Evolutionary conservation across 108 stramenopile genomes (phyloP).

Genomic region (Nitzschia putrida): DNA sequence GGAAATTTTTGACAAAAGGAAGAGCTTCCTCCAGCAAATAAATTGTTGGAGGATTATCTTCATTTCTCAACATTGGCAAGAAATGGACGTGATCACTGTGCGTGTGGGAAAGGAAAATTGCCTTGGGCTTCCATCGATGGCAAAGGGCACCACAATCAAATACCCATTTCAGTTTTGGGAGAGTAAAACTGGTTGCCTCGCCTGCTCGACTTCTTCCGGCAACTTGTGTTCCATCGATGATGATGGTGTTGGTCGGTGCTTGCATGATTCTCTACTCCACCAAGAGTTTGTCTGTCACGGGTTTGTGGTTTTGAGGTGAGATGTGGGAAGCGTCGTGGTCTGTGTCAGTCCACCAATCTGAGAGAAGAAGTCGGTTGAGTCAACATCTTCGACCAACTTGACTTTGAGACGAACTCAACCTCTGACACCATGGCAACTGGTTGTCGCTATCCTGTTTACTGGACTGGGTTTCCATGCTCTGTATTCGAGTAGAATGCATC

Average conservation of each 20-base stretch:
- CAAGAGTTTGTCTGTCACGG: no score
- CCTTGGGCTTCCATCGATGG: conserved; percentile 27
- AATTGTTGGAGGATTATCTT: conserved; percentile 25
- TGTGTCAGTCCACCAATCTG: no score
- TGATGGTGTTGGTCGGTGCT: conserved; percentile 2
- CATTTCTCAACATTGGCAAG: conserved; percentile 19
- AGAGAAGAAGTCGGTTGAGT: no score
- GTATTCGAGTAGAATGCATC: no score
- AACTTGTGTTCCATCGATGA: conserved; percentile 3
- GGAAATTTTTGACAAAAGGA: conserved; percentile 32
- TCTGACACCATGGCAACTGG: no score
- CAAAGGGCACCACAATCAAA: conserved; percentile 53
- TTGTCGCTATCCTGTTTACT: no score
- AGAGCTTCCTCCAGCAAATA: conserved; percentile 34
- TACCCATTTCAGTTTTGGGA: conserved; percentile 50
- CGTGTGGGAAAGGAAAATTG: conserved; percentile 47
- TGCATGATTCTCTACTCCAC: conserved; percentile 8
- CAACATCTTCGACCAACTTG: no score
- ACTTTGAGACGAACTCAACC: no score
- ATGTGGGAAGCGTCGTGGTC: no score
- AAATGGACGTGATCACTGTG: conserved; percentile 48
- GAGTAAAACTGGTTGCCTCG: conserved; percentile 41
- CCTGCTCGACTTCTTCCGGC: conserved; percentile 52
- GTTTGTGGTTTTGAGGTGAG: no score
- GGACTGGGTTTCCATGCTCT: no score